A percentile compares a stretch with the other conserved stretches of the same genome.
Evolutionary conservation across 31 red algal genomes (phyloP).

Genomic region (Pterothamnion heteromorphum): DNA sequence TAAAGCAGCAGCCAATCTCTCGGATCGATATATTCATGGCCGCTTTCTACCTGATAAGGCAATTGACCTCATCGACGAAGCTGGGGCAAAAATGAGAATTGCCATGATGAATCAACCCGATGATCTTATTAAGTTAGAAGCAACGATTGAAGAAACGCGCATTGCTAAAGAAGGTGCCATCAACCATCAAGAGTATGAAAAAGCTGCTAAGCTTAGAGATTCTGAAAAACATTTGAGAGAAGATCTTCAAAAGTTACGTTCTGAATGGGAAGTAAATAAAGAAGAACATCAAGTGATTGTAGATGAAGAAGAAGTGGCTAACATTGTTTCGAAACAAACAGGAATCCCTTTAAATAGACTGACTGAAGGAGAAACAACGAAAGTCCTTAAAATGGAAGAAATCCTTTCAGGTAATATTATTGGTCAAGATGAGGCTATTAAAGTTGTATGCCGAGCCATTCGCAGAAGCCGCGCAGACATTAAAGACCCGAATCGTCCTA

Average conservation of each 20-base stretch:
- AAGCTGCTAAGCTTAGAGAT: slow-evolving; percentile 29
- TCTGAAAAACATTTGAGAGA: slow-evolving; percentile 50
- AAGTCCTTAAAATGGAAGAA: slow-evolving; percentile 60
- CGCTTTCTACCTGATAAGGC: slow-evolving; percentile 98
- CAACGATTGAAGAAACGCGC: slow-evolving; percentile 33
- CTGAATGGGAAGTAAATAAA: slow-evolving; percentile 10
- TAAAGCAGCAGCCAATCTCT: slow-evolving; percentile 83
- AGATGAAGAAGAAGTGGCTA: slow-evolving; percentile 53
- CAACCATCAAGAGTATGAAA: neutral
- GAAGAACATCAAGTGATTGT: neutral
- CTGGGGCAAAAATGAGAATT: slow-evolving; percentile 83
- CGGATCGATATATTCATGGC: slow-evolving; percentile 90
- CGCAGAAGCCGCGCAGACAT: slow-evolving; percentile 56
- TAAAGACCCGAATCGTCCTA: slow-evolving; percentile 57
- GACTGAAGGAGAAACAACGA: slow-evolving; percentile 56
- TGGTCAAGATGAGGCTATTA: slow-evolving; percentile 69
- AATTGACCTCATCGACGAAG: slow-evolving; percentile 95
- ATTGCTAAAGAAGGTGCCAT: slow-evolving; percentile 1
- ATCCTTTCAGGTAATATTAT: slow-evolving; percentile 50
- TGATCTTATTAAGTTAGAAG: slow-evolving; percentile 75
- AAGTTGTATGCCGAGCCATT: slow-evolving; percentile 53
- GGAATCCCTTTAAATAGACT: slow-evolving; percentile 67
- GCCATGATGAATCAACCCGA: slow-evolving; percentile 89
- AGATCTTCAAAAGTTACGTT: slow-evolving; percentile 40
- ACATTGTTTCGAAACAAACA: slow-evolving; percentile 65